Evolutionary conservation across 331 rosid genomes (phyloP), one percentile per base, ranked within the genome.

Genomic region (Spiraea crenata): DNA sequence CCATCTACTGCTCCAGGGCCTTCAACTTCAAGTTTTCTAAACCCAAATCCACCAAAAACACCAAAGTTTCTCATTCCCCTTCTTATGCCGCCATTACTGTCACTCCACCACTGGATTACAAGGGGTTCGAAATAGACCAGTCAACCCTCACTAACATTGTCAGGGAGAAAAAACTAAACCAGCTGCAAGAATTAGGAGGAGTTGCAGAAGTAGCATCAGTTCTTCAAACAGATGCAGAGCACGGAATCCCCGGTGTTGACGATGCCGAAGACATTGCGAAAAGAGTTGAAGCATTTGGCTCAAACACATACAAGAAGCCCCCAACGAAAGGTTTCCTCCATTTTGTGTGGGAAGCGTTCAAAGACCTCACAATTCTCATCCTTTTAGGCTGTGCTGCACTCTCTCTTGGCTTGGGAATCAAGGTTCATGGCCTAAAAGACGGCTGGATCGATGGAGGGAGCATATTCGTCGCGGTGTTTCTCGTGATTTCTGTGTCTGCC

Each of bases 391-490:
- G 81, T 9, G 87, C 2, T n/a, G n/a, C n/a, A n/a, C n/a, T n/a
- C n/a, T n/a, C n/a, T n/a, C n/a, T n/a, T n/a, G n/a, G n/a, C n/a
- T 77, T 83, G 5, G 83, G 83, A 67, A 78, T 80, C 60, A 74
- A 71, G 17, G 73, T 71, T 14, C 20, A 77, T 4, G 83, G 88
- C 15, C 46, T 77, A 1, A 67, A 84, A 20, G 84, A 79, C 44
- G 84, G 84, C 1, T 82, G 81, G 87, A 72, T 72, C 5, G 82
- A 79, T 5, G 84, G 87, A 0, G 84, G 77, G 46, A 83, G 87
- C 75, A 79, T 83, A 5, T 75, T 81, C 20, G 6, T 81, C 8
- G 85, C 81, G 3, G 64, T 84, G 11, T 47, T 84, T 45, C 58
- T 84, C 11, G 74, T 78, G 4, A 50, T 81, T 40, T 65, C 45